These are phyloP conservation scores for Funneliformis mosseae DNA, from an alignment of 192 early-diverging fungal genomes.

Conservation along the genomic window DNA sequence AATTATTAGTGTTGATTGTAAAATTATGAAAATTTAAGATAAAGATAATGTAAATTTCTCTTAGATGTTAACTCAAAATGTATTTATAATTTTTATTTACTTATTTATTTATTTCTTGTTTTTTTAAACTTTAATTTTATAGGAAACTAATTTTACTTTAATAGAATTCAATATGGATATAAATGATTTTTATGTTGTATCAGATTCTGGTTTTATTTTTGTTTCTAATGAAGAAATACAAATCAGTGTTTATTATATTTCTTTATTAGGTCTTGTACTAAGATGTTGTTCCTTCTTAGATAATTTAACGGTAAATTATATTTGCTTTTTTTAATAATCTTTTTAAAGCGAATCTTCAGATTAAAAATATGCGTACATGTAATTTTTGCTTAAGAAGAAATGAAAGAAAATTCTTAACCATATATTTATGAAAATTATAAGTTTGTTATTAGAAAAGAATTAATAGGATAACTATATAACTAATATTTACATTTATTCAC, in stretches of 20 bases:
- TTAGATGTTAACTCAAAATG: neutral
- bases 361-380: too few relatives aligned
- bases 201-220: conserved; percentile 83
- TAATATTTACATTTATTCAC: neutral
- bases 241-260: conserved; percentile 92
- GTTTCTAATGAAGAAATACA: conserved; percentile 91
- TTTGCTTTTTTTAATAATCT: neutral
- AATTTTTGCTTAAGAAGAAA: conserved; percentile 54
- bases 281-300: conserved; percentile 93
- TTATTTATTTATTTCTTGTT: neutral
- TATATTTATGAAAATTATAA: conserved; percentile 98
- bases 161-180: conserved; percentile 91
- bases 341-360: too few relatives aligned
- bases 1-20: conserved; percentile 84
- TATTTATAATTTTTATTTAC: neutral
- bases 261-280: conserved; percentile 88
- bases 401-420: conserved; percentile 86
- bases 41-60: conserved; percentile 57
- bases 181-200: conserved; percentile 88
- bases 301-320: conserved; percentile 72
- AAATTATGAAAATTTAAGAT: conserved; percentile 95
- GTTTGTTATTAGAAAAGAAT: conserved; percentile 91
- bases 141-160: conserved; percentile 85
- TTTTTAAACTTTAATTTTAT: neutral
- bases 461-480: conserved; percentile 49